phyloP scores from a whole-genome alignment of 2,329 filamentous ascomycete species.

The Sarocladium brachiariae region DNA sequence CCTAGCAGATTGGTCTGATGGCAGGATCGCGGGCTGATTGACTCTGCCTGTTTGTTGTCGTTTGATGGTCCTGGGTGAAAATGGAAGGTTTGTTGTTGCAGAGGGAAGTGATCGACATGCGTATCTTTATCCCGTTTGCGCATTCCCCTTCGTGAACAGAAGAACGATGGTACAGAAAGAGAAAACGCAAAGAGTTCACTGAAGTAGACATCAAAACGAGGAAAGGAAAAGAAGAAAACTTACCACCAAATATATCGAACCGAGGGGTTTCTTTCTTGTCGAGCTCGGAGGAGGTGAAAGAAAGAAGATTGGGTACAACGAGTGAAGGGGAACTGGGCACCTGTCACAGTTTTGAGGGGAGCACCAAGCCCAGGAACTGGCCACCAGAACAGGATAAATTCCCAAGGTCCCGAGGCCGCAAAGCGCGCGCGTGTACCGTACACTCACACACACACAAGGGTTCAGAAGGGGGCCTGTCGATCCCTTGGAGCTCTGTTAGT shows the following conservation, averaged over 20 bases:
- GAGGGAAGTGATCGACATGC: slow-evolving; percentile 1
- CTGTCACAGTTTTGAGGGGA: too few relatives aligned
- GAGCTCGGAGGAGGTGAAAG: too few relatives aligned
- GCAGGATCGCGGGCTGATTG: too few relatives aligned
- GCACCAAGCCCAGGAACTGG: not conserved
- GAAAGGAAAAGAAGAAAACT: not conserved
- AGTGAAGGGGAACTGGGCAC: too few relatives aligned
- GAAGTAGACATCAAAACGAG: not conserved
- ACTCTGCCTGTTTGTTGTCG: too few relatives aligned
- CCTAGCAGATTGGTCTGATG: not conserved
- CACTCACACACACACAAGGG: not conserved
- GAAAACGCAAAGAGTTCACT: not conserved
- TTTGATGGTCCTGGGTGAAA: not conserved
- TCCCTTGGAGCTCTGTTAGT: slow-evolving; percentile 4
- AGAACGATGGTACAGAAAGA: not conserved
- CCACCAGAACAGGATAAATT: not conserved
- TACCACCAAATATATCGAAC: not conserved
- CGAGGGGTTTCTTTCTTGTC: too few relatives aligned
- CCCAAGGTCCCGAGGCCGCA: not conserved
- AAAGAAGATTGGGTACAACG: not conserved
- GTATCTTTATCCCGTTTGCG: not conserved
- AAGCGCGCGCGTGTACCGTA: too few relatives aligned
- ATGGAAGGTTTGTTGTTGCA: not conserved
- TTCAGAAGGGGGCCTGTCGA: slow-evolving; percentile 3
- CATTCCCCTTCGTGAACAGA: too few relatives aligned